phyloP scores from a whole-genome alignment of 257 asterid species.

The Paraleonurus japonicus region DNA sequence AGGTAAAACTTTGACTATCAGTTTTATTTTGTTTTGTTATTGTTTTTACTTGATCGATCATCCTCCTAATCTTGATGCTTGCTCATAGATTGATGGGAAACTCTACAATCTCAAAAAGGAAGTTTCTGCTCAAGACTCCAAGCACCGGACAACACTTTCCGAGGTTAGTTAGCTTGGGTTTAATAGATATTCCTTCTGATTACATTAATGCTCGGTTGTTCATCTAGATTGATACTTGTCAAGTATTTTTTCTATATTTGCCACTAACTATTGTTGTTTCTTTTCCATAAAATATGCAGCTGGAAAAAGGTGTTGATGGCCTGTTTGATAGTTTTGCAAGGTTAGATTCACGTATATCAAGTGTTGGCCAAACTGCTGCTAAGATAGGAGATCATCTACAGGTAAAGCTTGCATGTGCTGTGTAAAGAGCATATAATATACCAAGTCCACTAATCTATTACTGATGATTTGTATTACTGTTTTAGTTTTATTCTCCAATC shows the following conservation, averaged over 20 bases:
- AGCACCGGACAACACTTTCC: constrained; percentile 88
- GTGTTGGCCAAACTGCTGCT: constrained; percentile 99
- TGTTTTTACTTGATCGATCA: constrained; percentile 6
- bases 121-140: constrained; percentile 82
- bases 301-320: constrained; percentile 98
- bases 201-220: background rate
- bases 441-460: background rate
- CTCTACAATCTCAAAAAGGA: constrained; percentile 77
- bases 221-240: background rate
- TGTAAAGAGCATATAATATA: background rate
- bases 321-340: constrained; percentile 92
- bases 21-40: background rate
- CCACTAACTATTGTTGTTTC: constrained; percentile 14
- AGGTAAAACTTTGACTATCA: constrained; percentile 42
- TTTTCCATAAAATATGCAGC: constrained; percentile 48
- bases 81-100: constrained; percentile 78
- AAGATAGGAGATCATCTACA: constrained; percentile 98
- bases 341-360: constrained; percentile 93
- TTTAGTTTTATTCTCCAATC: constrained; percentile 13
- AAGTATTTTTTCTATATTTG: constrained; percentile 5
- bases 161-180: constrained; percentile 52
- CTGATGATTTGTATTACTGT: constrained; percentile 22
- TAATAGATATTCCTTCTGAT: constrained; percentile 5
- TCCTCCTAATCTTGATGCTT: constrained; percentile 31
- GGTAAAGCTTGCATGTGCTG: constrained; percentile 42